phyloP scores from a whole-genome alignment of 202 grass and related monocot genomes.

The Musa balbisiana region DNA sequence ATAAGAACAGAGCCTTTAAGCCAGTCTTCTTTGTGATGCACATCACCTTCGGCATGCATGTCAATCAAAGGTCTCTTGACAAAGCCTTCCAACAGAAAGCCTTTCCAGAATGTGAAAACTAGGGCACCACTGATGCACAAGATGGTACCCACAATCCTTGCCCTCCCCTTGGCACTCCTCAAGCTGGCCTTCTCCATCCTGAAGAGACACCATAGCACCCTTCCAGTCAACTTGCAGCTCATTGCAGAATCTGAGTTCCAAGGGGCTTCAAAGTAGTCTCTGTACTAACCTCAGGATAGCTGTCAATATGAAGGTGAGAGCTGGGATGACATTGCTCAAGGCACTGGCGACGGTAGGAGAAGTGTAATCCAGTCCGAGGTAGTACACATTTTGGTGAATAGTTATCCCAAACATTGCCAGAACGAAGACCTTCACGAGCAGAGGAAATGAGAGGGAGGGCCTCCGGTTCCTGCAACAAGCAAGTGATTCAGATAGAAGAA shows the following conservation, averaged over 20 bases:
- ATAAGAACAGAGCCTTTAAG: slow-evolving; percentile 23
- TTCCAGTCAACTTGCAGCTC: too few relatives aligned
- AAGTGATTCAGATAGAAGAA: neutral
- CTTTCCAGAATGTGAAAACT: slow-evolving; percentile 27
- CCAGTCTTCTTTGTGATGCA: slow-evolving; percentile 5
- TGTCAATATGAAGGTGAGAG: slow-evolving; percentile 14
- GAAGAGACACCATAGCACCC: neutral
- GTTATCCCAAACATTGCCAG: slow-evolving; percentile 15
- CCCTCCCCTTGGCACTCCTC: slow-evolving; percentile 6
- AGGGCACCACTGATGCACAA: slow-evolving; percentile 21
- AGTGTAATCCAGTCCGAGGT: slow-evolving; percentile 13
- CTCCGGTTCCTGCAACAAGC: slow-evolving; percentile 7
- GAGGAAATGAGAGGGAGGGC: neutral
- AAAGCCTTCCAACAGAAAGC: neutral
- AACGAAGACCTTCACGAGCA: slow-evolving; percentile 9
- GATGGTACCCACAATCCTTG: slow-evolving; percentile 10
- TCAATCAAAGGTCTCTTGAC: slow-evolving; percentile 8
- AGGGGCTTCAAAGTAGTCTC: too few relatives aligned
- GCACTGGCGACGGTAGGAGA: slow-evolving; percentile 19
- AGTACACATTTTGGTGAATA: slow-evolving; percentile 18
- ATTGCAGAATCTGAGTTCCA: too few relatives aligned
- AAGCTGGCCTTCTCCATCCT: slow-evolving; percentile 25
- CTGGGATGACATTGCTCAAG: slow-evolving; percentile 22
- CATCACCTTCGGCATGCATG: neutral
- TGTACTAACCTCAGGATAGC: slow-evolving; percentile 13